Evolutionary conservation across 768 basidiomycete genomes (phyloP), one percentile per base, ranked within the genome.

Genomic region (Coprinopsis strossmayeri): DNA sequence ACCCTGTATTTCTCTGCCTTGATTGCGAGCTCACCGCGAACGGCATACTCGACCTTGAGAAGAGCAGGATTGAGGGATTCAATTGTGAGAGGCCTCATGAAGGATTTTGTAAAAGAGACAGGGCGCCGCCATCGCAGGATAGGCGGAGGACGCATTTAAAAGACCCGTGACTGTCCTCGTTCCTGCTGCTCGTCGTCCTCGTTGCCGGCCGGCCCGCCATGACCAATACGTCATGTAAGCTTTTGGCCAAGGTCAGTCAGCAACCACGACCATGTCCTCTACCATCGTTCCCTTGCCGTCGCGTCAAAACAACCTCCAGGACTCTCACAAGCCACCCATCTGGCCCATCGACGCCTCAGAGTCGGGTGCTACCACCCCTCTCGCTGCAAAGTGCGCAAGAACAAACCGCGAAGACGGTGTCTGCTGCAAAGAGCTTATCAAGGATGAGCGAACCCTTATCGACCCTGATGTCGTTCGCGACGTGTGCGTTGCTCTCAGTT

Each of bases 21-120:
- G 71, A 97, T 89, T 2, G 95, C 92, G 54, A 98, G 82, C 68
- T 95, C 94, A 42, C 96, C 95, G 47, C 95, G 89, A 24, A 99
- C 95, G 48, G 95, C 95, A 63, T 99, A 99, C 65, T 96, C 80
- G 45, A 97, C 96, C 45, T 89, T 82, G 61, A 81, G 77, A 40
- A 96, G 75, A 50, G 82, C 73, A 2, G 87, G 90, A 68, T 96
- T 97, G 65, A 97, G 80, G 34, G 79, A 74, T 47, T 83, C 75
- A 51, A 77, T 53, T 27, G 85, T 80, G 56, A 95, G 77, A 20
- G 71, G 67, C 53, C 69, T 73, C 81, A 82, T 83, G 7, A 7
- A 15, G 7, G 7, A 15, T 32, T 15, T 7, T 7, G 7, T 32
- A 15, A 32, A 15, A 32, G 15, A 32, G 15, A 7, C 9, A 15